Evolutionary conservation across 306 rosid genomes (phyloP).

Genomic region (Lathyrus oleraceus): DNA sequence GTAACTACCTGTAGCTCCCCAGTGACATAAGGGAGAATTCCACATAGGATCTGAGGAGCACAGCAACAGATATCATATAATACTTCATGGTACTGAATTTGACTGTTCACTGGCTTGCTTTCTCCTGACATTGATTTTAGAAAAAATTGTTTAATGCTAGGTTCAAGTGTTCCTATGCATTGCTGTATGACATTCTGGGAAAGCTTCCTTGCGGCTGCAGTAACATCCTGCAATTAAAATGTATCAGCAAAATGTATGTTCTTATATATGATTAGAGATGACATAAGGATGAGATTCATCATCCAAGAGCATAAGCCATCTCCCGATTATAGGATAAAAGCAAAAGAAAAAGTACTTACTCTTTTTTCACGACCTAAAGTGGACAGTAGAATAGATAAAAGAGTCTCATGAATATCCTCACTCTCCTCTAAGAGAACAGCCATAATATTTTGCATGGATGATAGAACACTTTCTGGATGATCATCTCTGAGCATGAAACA

Average conservation of each 20-base stretch:
- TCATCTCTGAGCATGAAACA: slow-evolving; percentile 71
- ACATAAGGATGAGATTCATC: slow-evolving; percentile 4
- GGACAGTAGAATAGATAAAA: slow-evolving; percentile 65
- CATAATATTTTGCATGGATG: slow-evolving; percentile 93
- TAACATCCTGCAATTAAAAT: slow-evolving; percentile 67
- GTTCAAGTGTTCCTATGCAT: slow-evolving; percentile 79
- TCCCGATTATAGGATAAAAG: slow-evolving; percentile 24
- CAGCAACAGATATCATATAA: slow-evolving; percentile 80
- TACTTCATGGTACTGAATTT: slow-evolving; percentile 71
- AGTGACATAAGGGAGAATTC: slow-evolving; percentile 73
- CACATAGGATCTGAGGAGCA: slow-evolving; percentile 81
- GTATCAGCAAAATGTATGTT: slow-evolving; percentile 32
- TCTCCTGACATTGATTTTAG: slow-evolving; percentile 78
- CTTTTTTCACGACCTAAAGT: slow-evolving; percentile 69
- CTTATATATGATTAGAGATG: slow-evolving; percentile 19
- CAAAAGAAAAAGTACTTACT: slow-evolving; percentile 52
- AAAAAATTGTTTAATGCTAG: slow-evolving; percentile 69
- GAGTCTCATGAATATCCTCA: slow-evolving; percentile 74
- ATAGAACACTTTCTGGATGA: slow-evolving; percentile 85
- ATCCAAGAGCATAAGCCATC: slow-evolving; percentile 25
- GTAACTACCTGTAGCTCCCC: slow-evolving; percentile 83
- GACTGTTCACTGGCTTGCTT: slow-evolving; percentile 54
- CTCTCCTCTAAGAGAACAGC: slow-evolving; percentile 88
- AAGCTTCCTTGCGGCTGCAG: slow-evolving; percentile 81
- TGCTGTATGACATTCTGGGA: slow-evolving; percentile 80